These are phyloP conservation scores for Neobulgaria alba DNA, from an alignment of 2,329 filamentous ascomycete species.

Conservation along the genomic window DNA sequence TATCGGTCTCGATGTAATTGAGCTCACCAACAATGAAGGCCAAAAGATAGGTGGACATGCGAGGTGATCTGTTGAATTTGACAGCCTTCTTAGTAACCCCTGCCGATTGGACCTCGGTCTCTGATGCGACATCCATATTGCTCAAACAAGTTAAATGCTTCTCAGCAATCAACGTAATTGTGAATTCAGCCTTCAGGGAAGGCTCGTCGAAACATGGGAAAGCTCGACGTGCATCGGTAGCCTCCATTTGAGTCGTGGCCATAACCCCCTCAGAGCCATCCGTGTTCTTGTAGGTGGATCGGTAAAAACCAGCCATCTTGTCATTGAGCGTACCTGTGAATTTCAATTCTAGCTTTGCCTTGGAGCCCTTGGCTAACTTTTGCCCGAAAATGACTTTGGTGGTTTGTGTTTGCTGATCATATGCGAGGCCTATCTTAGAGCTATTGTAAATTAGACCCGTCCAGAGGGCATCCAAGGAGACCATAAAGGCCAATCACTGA, in stretches of 20 bases:
- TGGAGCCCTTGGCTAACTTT: constrained; percentile 62
- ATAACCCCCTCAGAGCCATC: constrained; percentile 75
- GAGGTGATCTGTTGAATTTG: constrained; percentile 82
- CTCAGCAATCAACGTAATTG: constrained; percentile 83
- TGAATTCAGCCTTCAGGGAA: constrained; percentile 85
- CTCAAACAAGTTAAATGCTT: constrained; percentile 85
- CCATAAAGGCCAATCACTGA: constrained; percentile 21
- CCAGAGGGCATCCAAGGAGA: background rate
- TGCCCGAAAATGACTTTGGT: constrained; percentile 74
- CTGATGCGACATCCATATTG: constrained; percentile 89
- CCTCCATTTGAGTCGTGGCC: constrained; percentile 92
- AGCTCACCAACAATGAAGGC: constrained; percentile 93
- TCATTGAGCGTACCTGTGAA: constrained; percentile 80
- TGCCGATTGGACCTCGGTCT: constrained; percentile 62
- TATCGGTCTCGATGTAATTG: constrained; percentile 85
- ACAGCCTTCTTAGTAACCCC: constrained; percentile 70
- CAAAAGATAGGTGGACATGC: constrained; percentile 93
- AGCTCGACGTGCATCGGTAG: constrained; percentile 83
- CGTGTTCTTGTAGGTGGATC: constrained; percentile 80
- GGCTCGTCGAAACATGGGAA: constrained; percentile 98
- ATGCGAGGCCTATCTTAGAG: constrained; percentile 57
- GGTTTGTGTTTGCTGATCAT: constrained; percentile 73
- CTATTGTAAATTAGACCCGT: constrained; percentile 33
- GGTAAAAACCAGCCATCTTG: constrained; percentile 97
- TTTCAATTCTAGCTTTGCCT: constrained; percentile 67